Base-by-base conservation (phyloP, 352 stramenopile genomes). In the Pseudoperonospora humuli region DNA sequence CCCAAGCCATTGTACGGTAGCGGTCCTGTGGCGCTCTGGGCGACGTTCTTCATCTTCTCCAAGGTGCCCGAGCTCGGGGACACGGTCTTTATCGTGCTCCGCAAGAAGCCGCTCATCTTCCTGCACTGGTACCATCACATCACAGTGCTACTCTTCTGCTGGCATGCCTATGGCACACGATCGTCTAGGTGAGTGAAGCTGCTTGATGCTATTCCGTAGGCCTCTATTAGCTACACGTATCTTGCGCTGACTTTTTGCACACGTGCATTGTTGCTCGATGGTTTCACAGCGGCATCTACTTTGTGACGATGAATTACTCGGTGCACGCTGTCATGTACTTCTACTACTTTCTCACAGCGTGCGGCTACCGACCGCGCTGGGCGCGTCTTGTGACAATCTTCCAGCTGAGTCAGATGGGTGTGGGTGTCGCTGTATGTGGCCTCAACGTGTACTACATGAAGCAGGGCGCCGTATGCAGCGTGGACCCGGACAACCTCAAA, bases 101-200 rank as follows among this genome's bases (percentile, higher is more conserved):
- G 95, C 67, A 98, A 98, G 73, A 97, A 97, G 66, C 80, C 81
- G 32, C 73, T 98, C 28, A 97, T 98, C 56, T 97, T 98, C 61
- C 69, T 98, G 36, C 95, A 98, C 69, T 98, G 94, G 94, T 98
- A 98, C 74, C 95, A 98, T 70, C 95, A 98, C 67, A 91, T 98
- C 62, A 98, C 95, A 11, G 95, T 98, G 24, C 65, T 98, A 48
- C 74, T 98, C 25, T 98, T 97, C 64, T 98, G 91, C 74, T 98
- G 95, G 95, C 86, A 98, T 67, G 90, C 86, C 11, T 98, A 97
- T 59, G 90, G 82, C 6, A 94, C 86, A 27, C 85, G 89, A 24
- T 89, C 75, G 18, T 75, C 92, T 45, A 86, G 71, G 74, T 86
- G 38, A 38, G 70, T 41, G 8, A 48, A 10, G 21, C n/a, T 31